Evolutionary conservation across 768 basidiomycete species (phyloP).

Genomic region (Paxillus ammoniavirescens): DNA sequence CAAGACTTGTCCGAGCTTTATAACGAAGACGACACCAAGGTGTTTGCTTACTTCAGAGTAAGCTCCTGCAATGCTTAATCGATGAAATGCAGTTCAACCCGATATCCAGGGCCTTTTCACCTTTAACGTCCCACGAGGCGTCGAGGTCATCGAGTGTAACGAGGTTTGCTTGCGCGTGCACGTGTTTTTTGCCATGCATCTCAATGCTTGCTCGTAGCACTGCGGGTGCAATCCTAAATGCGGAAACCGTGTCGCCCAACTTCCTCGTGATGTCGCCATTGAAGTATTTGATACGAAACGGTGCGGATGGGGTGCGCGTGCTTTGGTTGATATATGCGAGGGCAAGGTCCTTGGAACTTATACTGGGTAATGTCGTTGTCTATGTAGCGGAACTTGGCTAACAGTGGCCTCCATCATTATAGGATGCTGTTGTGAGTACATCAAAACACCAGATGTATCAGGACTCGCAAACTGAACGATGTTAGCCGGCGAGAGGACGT

Average conservation of each 20-base stretch:
- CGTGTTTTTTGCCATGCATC: not conserved
- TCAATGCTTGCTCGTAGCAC: slow-evolving; percentile 26
- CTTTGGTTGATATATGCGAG: slow-evolving; percentile 36
- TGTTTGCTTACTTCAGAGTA: slow-evolving; percentile 46
- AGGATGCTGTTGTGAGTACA: slow-evolving; percentile 47
- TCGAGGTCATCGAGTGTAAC: slow-evolving; percentile 67
- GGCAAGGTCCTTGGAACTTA: slow-evolving; percentile 70
- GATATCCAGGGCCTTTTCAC: slow-evolving; percentile 46
- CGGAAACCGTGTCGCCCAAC: slow-evolving; percentile 61
- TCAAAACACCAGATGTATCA: not conserved
- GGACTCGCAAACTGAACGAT: not conserved
- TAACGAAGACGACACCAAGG: slow-evolving; percentile 26
- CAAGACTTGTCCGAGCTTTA: slow-evolving; percentile 43
- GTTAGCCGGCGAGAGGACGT: slow-evolving; percentile 45
- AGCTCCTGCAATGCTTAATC: not conserved
- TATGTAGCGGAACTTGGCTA: not conserved
- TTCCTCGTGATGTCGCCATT: slow-evolving; percentile 52
- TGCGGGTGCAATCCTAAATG: slow-evolving; percentile 49
- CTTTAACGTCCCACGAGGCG: slow-evolving; percentile 40
- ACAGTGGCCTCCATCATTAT: slow-evolving; percentile 4
- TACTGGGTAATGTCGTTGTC: slow-evolving; percentile 51
- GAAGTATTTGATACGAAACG: slow-evolving; percentile 63
- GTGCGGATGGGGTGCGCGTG: slow-evolving; percentile 68
- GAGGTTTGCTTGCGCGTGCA: slow-evolving; percentile 34
- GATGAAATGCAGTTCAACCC: not conserved